A percentile compares a stretch with the other conserved stretches of the same genome.
Evolutionary conservation across 257 asterid species (phyloP).

Genomic region (Gentiana straminea): DNA sequence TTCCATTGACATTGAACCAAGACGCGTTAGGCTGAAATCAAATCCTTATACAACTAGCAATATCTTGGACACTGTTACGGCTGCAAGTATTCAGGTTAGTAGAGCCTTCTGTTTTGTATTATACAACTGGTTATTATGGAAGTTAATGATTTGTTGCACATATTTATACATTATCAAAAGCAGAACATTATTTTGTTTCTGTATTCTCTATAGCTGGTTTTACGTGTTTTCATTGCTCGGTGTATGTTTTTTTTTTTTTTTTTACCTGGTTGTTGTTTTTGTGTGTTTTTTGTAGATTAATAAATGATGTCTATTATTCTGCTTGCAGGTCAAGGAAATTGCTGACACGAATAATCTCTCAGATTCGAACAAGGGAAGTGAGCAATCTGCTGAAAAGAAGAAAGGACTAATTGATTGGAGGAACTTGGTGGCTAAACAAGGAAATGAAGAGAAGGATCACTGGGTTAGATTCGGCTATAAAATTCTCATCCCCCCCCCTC

Average conservation of each 20-base stretch:
- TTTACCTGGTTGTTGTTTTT: not conserved
- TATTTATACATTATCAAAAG: not conserved
- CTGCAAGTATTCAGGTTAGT: conserved; percentile 84
- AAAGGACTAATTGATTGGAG: conserved; percentile 63
- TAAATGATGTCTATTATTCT: not conserved
- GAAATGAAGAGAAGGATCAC: conserved; percentile 79
- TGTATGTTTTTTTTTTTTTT: not conserved
- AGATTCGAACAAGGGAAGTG: conserved; percentile 42
- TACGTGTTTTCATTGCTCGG: not conserved
- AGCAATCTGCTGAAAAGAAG: conserved; percentile 64
- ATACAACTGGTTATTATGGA: not conserved
- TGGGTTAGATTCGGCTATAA: conserved; percentile 47
- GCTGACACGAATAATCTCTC: conserved; percentile 39
- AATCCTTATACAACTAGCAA: conserved; percentile 72
- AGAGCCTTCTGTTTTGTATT: not conserved
- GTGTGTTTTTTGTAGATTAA: not conserved
- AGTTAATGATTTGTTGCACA: not conserved
- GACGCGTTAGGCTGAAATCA: conserved; percentile 71
- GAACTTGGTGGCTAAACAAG: conserved; percentile 56
- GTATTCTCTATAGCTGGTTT: too few species aligned
- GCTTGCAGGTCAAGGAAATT: conserved; percentile 72
- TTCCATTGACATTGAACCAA: conserved; percentile 56
- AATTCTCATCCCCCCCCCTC: not conserved
- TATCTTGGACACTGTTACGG: conserved; percentile 74
- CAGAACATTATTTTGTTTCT: not conserved